These are phyloP conservation scores for Aspergillus ibericus DNA, from an alignment of 2,329 filamentous ascomycete species.

Conservation along the genomic window DNA sequence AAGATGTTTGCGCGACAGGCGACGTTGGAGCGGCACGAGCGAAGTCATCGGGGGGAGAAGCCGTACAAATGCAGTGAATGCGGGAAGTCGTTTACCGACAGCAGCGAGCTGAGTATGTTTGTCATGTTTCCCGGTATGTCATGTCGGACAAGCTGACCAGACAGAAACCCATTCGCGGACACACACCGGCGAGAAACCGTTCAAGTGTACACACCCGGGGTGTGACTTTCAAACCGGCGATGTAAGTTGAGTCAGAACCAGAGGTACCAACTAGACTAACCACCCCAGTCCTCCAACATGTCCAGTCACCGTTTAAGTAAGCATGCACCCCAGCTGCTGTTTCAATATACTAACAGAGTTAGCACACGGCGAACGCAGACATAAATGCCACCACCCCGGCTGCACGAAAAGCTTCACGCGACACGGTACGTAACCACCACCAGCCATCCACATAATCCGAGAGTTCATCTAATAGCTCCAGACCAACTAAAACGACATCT, in stretches of 20 bases:
- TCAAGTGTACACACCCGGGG: constrained; percentile 44
- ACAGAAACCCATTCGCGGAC: constrained; percentile 46
- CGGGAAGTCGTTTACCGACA: constrained; percentile 46
- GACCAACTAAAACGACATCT: constrained; percentile 45
- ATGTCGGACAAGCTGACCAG: constrained; percentile 19
- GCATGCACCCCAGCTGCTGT: constrained; percentile 4
- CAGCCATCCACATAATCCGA: too few relatives aligned
- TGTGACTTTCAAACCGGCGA: constrained; percentile 47
- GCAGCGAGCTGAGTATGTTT: constrained; percentile 44
- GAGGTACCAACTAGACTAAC: too few relatives aligned
- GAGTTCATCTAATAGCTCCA: constrained; percentile 15
- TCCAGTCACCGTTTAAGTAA: constrained; percentile 46
- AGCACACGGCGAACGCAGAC: constrained; percentile 44
- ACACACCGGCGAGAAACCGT: constrained; percentile 46
- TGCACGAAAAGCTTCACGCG: constrained; percentile 47
- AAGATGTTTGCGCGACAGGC: constrained; percentile 46
- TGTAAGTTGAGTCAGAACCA: constrained; percentile 28
- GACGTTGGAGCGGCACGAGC: constrained; percentile 45
- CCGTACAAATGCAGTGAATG: constrained; percentile 44
- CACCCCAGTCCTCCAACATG: constrained; percentile 24
- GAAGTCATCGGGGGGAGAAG: constrained; percentile 47
- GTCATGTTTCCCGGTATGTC: constrained; percentile 32
- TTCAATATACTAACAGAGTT: constrained; percentile 10
- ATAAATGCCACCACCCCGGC: constrained; percentile 41
- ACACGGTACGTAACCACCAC: constrained; percentile 40